These are phyloP conservation scores for Orbilia quercus DNA, from an alignment of 2,329 filamentous ascomycete genomes.

Conservation along the genomic window DNA sequence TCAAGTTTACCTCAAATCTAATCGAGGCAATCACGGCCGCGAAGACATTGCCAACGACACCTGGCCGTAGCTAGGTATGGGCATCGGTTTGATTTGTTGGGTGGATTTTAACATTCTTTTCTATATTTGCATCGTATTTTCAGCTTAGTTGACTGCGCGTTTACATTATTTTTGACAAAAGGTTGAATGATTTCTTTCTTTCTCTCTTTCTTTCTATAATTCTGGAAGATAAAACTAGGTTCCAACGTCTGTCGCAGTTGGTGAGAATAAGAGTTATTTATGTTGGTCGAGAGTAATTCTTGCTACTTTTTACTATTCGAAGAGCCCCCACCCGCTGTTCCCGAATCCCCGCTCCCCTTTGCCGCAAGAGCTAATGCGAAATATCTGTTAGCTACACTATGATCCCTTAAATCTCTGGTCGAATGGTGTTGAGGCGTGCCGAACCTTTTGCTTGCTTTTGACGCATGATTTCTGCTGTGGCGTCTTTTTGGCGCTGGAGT, in stretches of 20 bases:
- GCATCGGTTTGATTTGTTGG: neutral
- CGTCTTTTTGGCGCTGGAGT: slow-evolving; percentile 81
- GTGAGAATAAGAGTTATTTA: no score
- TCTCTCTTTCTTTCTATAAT: no score
- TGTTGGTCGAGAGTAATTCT: neutral
- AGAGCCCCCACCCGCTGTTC: slow-evolving; percentile 13
- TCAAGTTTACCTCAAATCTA: slow-evolving; percentile 42
- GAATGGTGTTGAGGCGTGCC: neutral
- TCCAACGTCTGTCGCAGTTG: no score
- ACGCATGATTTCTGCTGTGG: slow-evolving; percentile 75
- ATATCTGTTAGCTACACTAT: slow-evolving; percentile 14
- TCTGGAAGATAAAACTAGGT: no score
- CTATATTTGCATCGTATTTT: no score
- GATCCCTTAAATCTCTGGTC: neutral
- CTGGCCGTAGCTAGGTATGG: neutral
- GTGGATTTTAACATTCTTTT: no score
- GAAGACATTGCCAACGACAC: neutral
- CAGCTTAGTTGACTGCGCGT: no score
- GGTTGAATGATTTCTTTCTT: no score
- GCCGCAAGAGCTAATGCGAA: slow-evolving; percentile 17
- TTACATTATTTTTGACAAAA: no score
- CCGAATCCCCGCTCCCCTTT: slow-evolving; percentile 26
- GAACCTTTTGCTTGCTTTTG: slow-evolving; percentile 68
- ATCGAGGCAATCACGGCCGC: slow-evolving; percentile 24
- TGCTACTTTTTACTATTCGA: slow-evolving; percentile 29